Evolutionary conservation across 139 green algal species (phyloP), one percentile per base, ranked within the genome.

Genomic region (Asterochloris erici): DNA sequence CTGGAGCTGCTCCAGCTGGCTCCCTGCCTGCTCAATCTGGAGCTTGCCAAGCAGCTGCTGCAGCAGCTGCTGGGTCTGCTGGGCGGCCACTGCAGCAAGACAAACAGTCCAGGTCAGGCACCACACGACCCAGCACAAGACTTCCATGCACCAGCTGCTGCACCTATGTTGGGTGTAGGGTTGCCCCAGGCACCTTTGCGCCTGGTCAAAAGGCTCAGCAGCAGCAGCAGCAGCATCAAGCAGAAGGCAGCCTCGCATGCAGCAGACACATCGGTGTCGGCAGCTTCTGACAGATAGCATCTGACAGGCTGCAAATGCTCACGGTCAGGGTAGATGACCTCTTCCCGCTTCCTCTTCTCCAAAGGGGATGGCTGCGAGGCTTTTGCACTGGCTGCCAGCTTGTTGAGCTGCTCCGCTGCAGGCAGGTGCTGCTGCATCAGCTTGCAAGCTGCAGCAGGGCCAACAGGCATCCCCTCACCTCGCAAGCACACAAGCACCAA

Each of bases 41-140:
- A 77, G 73, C 23, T 54, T 47, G 19, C 21, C 12, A 19, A 60
- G 23, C 26, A 77, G 54, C 13, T 77, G 74, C 74, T 79, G 74
- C 28, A 79, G 15, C 28, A 19, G 28, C n/a, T 77, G n/a, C 11
- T 19, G 26, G 68, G 78, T 84, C 14, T 84, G 82, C 26, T 87
- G 60, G 0, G 83, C 23, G 0, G 83, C 73, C n/a, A 77, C 73
- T 77, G 73, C 73, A 77, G 13, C 54, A 11, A 15, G 54, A 62
- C 26, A 26, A 28, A 24, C 12, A 23, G 14, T 61, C 10, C 19
- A 29, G 21, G 29, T 62, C 73, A 62, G 73, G 14, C 19, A 19
- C 73, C 54, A 19, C 54, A 77, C 12, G 19, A 77, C 13, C 11
- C 12, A 26, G 38, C 63, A 79, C 9, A 63, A 28, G 10, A 29